Conservation (phyloP, 176 grass and related monocot genomes). For the Aegilops longissima region DNA sequence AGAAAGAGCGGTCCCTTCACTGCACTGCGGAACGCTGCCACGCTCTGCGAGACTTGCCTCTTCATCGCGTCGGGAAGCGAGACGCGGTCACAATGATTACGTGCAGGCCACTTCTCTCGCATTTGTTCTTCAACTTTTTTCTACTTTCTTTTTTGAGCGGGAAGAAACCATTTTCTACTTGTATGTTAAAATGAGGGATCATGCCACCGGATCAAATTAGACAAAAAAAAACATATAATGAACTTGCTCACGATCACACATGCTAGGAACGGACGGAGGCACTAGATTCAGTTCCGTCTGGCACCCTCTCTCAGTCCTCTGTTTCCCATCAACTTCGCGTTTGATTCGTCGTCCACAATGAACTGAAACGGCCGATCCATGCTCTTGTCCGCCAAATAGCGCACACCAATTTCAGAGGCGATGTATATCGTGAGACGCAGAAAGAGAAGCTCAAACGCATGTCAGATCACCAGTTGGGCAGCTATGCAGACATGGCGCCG, state of each 20-base stretch:
- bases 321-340: neutral
- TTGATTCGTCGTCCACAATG: no score
- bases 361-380: neutral
- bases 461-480: neutral
- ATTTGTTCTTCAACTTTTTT: neutral
- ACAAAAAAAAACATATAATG: no score
- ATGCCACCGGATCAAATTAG: no score
- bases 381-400: neutral
- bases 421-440: neutral
- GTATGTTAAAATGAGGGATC: neutral
- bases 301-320: neutral
- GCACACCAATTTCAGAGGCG: neutral
- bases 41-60: neutral
- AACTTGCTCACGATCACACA: no score
- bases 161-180: neutral
- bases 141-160: neutral
- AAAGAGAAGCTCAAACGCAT: neutral
- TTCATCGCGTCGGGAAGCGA: neutral
- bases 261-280: neutral
- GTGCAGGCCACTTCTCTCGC: neutral
- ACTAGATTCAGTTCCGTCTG: neutral
- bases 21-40: conserved; percentile 14
- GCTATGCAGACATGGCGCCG: neutral
- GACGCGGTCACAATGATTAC: conserved; percentile 7
- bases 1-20: neutral